Conservation (phyloP, 306 rosid genomes). For the Cucumis hystrix region DNA sequence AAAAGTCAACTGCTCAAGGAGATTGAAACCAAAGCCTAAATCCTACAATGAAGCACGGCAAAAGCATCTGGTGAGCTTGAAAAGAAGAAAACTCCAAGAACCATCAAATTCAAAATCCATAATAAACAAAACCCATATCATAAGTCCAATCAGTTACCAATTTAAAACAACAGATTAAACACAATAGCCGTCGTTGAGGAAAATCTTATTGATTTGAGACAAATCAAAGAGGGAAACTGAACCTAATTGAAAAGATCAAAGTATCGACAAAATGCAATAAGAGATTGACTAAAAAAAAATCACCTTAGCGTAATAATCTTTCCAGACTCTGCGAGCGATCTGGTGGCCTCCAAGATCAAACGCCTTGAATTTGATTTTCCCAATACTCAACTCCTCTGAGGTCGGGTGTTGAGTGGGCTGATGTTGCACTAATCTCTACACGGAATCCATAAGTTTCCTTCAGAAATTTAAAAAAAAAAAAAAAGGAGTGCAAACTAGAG, state of each 20-base stretch:
- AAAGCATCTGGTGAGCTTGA: neutral
- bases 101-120: neutral
- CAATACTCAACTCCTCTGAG: conserved; percentile 88
- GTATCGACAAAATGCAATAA: neutral
- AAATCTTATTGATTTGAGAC: neutral
- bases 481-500: neutral
- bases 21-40: neutral
- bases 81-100: neutral
- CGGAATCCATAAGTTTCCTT: neutral
- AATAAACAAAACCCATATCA: neutral
- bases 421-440: conserved; percentile 89
- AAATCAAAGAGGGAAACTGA: neutral
- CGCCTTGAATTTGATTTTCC: conserved; percentile 87
- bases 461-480: neutral
- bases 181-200: neutral
- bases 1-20: neutral
- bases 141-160: neutral
- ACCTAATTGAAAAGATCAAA: neutral
- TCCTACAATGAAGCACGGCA: neutral
- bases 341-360: conserved; percentile 94
- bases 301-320: conserved; percentile 94
- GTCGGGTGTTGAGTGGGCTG: conserved; percentile 91
- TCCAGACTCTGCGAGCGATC: conserved; percentile 93
- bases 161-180: neutral
- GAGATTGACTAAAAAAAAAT: neutral